Evolutionary conservation across 2,329 filamentous ascomycete species (phyloP).

Genomic region (Diaporthe nobilis): DNA sequence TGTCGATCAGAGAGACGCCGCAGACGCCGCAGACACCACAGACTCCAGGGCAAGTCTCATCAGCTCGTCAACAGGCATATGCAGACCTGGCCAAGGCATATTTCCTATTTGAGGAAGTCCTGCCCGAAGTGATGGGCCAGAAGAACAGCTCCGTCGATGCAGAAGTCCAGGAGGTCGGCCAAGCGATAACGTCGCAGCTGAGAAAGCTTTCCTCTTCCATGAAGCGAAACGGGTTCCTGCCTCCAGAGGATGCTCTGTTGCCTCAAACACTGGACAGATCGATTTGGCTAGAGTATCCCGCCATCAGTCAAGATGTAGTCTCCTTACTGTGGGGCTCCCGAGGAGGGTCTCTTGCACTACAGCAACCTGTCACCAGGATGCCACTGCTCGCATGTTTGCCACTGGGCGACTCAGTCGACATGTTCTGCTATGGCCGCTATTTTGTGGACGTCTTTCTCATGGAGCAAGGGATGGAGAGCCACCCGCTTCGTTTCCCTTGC

Average conservation of each 20-base stretch:
- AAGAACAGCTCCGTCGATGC: conserved; percentile 58
- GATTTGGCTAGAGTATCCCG: conserved; percentile 86
- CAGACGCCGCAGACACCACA: conserved; percentile 67
- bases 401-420: conserved; percentile 78
- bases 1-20: conserved; percentile 76
- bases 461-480: conserved; percentile 78
- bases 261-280: conserved; percentile 84
- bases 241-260: conserved; percentile 77
- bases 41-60: conserved; percentile 66
- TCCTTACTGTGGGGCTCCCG: conserved; percentile 77
- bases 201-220: conserved; percentile 85
- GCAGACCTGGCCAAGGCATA: conserved; percentile 87
- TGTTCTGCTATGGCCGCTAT: conserved; percentile 86
- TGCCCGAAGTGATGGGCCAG: conserved; percentile 63
- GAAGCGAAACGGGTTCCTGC: conserved; percentile 85
- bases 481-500: conserved; percentile 79
- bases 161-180: conserved; percentile 68
- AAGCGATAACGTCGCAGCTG: conserved; percentile 74
- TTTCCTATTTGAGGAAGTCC: conserved; percentile 78
- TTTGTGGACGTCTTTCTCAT: conserved; percentile 81
- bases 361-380: conserved; percentile 61
- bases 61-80: conserved; percentile 81
- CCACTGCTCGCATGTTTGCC: conserved; percentile 79
- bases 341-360: conserved; percentile 64
- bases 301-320: conserved; percentile 78